These are phyloP conservation scores for Suillus plorans DNA, from an alignment of 768 basidiomycete genomes.

Conservation along the genomic window DNA sequence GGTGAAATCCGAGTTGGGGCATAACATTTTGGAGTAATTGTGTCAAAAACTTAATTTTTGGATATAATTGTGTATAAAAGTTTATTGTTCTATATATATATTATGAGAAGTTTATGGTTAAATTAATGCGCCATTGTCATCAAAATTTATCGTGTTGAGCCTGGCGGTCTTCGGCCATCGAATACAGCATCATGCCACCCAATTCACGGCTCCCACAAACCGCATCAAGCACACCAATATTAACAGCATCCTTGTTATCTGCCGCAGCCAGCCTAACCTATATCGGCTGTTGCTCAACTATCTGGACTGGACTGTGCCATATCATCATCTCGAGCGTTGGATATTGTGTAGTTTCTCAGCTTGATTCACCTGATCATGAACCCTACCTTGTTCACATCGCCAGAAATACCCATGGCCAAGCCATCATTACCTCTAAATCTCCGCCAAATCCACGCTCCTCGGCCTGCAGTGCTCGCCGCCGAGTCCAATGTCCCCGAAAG, in stretches of 20 bases:
- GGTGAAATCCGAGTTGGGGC: conserved; percentile 34
- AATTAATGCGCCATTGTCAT: conserved; percentile 12
- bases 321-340: too few relatives aligned
- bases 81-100: conserved; percentile 7
- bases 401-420: conserved; percentile 10
- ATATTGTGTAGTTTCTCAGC: conserved; percentile 3
- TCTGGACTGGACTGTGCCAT: too few relatives aligned
- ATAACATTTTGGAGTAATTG: conserved; percentile 22
- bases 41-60: not conserved
- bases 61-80: conserved; percentile 2
- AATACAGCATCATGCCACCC: conserved; percentile 6
- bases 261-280: not conserved
- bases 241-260: conserved; percentile 1
- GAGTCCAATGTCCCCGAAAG: conserved; percentile 9
- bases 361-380: conserved; percentile 7
- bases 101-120: not conserved
- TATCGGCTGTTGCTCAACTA: not conserved
- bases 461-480: conserved; percentile 11
- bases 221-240: not conserved
- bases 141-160: conserved; percentile 1
- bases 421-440: conserved; percentile 13
- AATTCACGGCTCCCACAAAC: not conserved
- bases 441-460: conserved; percentile 14
- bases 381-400: not conserved
- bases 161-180: conserved; percentile 4